Percentiles rank a stretch among this genome's conserved stretches.
phyloP scores from a whole-genome alignment of 2,329 filamentous ascomycete species.

The Parastagonospora avenae region DNA sequence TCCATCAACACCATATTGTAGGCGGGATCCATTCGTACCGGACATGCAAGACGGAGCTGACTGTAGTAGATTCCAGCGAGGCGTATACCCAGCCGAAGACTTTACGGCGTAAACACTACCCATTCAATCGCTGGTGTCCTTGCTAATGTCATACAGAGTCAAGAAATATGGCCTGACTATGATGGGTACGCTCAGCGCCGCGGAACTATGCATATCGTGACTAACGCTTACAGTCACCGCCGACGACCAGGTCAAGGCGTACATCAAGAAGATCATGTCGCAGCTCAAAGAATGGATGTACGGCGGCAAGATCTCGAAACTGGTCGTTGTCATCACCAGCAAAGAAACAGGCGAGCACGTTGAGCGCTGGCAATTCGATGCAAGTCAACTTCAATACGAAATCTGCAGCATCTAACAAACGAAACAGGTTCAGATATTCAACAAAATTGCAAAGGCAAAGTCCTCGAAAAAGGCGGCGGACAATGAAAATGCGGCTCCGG shows the following conservation, averaged over 20 bases:
- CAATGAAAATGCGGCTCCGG: conserved; percentile 71
- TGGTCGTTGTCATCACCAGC: conserved; percentile 94
- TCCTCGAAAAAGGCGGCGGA: conserved; percentile 59
- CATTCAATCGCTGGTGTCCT: neutral
- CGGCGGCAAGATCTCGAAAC: conserved; percentile 93
- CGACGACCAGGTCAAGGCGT: conserved; percentile 97
- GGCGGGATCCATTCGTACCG: conserved; percentile 30
- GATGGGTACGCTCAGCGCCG: conserved; percentile 65
- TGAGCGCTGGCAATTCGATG: conserved; percentile 98
- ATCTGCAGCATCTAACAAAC: conserved; percentile 24
- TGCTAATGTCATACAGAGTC: conserved; percentile 59
- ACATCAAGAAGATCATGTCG: conserved; percentile 99
- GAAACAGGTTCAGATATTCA: conserved; percentile 61
- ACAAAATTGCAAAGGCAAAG: conserved; percentile 56
- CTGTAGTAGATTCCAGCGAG: conserved; percentile 74
- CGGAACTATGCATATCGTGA: neutral
- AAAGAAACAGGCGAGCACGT: conserved; percentile 97
- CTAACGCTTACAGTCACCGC: conserved; percentile 69
- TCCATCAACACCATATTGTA: conserved; percentile 97
- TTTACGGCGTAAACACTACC: conserved; percentile 75
- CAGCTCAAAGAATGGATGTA: conserved; percentile 99
- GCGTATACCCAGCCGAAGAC: conserved; percentile 89
- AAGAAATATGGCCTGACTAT: conserved; percentile 99
- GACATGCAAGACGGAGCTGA: conserved; percentile 11
- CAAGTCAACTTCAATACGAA: conserved; percentile 49